These are phyloP conservation scores for Coccomyxa subellipsoidea DNA, from an alignment of 163 green algal genomes.

Conservation along the genomic window DNA sequence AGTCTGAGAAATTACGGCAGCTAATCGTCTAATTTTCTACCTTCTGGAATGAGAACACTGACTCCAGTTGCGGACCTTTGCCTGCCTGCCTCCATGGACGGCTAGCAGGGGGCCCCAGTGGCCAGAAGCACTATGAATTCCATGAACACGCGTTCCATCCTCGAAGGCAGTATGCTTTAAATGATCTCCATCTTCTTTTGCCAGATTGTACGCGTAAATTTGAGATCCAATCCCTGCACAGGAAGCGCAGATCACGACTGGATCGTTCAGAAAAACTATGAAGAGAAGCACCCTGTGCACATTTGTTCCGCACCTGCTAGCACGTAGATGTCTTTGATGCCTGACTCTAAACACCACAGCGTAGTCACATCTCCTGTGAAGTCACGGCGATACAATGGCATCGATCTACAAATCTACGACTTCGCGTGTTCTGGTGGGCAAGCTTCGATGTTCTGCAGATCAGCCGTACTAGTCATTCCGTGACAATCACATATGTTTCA, in stretches of 20 bases:
- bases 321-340: background rate
- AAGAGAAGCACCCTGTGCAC: too few relatives aligned
- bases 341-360: background rate
- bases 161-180: constrained; percentile 16
- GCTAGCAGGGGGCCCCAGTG: constrained; percentile 6
- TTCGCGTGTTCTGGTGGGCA: too few relatives aligned
- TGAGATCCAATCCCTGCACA: constrained; percentile 39
- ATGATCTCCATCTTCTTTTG: background rate
- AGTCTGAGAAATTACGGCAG: background rate
- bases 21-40: too few relatives aligned
- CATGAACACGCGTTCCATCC: constrained; percentile 28
- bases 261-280: too few relatives aligned
- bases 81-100: constrained; percentile 29
- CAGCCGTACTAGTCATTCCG: too few relatives aligned
- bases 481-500: too few relatives aligned
- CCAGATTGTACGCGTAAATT: constrained; percentile 25
- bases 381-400: background rate
- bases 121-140: constrained; percentile 13
- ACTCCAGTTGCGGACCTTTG: background rate
- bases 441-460: too few relatives aligned
- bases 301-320: background rate
- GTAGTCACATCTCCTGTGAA: background rate
- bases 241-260: background rate
- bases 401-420: too few relatives aligned
- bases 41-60: background rate